Base-by-base conservation (phyloP, 1,284 basidiomycete genomes). In the Pseudozyma thailandica region DNA sequence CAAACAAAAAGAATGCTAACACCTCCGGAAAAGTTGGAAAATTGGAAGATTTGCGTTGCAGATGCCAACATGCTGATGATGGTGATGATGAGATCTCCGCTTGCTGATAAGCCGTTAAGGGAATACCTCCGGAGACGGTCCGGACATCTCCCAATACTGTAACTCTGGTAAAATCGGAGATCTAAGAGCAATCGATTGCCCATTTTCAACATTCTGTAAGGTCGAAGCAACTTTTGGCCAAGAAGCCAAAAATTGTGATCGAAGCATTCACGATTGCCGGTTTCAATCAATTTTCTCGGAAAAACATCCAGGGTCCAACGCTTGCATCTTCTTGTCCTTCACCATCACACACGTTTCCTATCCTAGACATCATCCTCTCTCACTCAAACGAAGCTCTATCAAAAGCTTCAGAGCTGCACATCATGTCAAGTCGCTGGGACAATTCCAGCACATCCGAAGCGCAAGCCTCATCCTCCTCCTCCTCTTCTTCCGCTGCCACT, bases 171-270 rank as follows among this genome's bases (percentile, higher is more conserved):
- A n/a, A 20, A 56, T 63, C 51, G 37, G 53, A 55, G 33, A 52
- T 56, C 48, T 49, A 42, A 13, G n/a, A 16, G 2, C 20, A 25
- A 43, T 43, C 38, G 37, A 43, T 63, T 53, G 89, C 90, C 1
- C 21, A 25, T 91, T 92, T 43, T 80, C 82, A 27, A 93, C 0
- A 25, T 94, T n/a, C n/a, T n/a, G 74, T 63, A 56, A 63, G 45
- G 23, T 31, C 44, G 7, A 28, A 5, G 2, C 7, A n/a, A n/a
- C 1, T 33, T 26, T 20, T 5, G 23, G 12, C 10, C 0, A 3
- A 21, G 5, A 5, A 8, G 16, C 6, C 8, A 25, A 21, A 16
- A 18, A 41, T 28, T 30, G 33, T 35, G 33, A 35, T 35, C 33
- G 33, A 35, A 16, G 13, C 33, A 3, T 23, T 18, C 20, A 10